Evolutionary conservation across 1,139 yeast genomes (phyloP).

Genomic region (Blastobotrys arbuscula): DNA sequence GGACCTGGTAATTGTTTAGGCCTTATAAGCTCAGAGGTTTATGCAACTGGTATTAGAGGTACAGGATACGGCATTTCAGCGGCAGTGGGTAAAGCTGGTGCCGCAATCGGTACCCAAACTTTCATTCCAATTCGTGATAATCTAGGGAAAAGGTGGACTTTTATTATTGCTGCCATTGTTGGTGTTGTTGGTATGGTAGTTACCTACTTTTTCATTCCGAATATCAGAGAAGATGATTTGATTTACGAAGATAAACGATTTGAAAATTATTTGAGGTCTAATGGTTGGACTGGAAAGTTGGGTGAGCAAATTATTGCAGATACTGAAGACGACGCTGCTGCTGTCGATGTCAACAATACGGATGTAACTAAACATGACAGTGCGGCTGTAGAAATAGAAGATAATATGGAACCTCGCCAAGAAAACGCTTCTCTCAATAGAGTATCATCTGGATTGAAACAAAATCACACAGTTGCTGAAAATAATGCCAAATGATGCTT

Average conservation of each 20-base stretch:
- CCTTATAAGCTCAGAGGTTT: conserved; percentile 59
- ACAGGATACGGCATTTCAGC: conserved; percentile 51
- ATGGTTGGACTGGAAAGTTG: conserved; percentile 63
- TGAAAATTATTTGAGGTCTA: conserved; percentile 52
- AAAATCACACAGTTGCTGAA: too few species aligned
- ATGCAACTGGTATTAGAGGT: conserved; percentile 72
- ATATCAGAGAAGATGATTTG: conserved; percentile 60
- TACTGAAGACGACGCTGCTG: not conserved
- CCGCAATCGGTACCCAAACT: conserved; percentile 46
- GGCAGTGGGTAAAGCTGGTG: conserved; percentile 52
- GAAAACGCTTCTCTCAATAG: too few species aligned
- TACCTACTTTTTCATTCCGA: conserved; percentile 61
- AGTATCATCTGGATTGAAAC: too few species aligned
- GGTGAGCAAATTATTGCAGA: conserved; percentile 33
- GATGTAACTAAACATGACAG: not conserved
- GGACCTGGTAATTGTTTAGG: conserved; percentile 81
- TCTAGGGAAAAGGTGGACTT: conserved; percentile 41
- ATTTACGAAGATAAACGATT: conserved; percentile 60
- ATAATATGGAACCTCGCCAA: too few species aligned
- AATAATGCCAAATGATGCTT: too few species aligned
- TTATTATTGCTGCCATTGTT: conserved; percentile 62
- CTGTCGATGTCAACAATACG: not conserved
- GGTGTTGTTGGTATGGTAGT: conserved; percentile 63
- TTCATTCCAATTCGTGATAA: conserved; percentile 41
- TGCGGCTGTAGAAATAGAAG: too few species aligned